Evolutionary conservation across 805 yeast species (phyloP).

Genomic region (Debaryomyces tyrocola): DNA sequence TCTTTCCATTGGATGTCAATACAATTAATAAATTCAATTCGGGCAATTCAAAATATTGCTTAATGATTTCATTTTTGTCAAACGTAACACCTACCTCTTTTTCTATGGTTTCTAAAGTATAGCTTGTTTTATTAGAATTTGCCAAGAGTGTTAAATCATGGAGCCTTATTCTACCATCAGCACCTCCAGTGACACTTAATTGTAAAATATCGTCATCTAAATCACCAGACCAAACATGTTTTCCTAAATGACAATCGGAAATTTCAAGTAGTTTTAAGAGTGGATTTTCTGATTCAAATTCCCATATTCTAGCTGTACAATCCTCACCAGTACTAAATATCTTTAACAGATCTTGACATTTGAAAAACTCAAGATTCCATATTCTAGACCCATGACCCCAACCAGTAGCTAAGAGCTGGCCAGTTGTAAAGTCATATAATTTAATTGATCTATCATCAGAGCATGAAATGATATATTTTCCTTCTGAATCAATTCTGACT

Average conservation of each 20-base stretch:
- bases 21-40: slow-evolving; percentile 43
- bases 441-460: slow-evolving; percentile 92
- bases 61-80: slow-evolving; percentile 54
- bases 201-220: slow-evolving; percentile 40
- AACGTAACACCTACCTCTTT: slow-evolving; percentile 22
- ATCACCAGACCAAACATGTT: slow-evolving; percentile 84
- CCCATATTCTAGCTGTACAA: slow-evolving; percentile 81
- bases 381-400: slow-evolving; percentile 98
- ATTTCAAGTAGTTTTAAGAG: slow-evolving; percentile 43
- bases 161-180: slow-evolving; percentile 79
- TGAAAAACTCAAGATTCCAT: slow-evolving; percentile 72
- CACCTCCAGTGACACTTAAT: slow-evolving; percentile 83
- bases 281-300: slow-evolving; percentile 27
- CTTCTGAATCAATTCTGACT: slow-evolving; percentile 59
- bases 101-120: slow-evolving; percentile 35
- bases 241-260: slow-evolving; percentile 73
- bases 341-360: slow-evolving; percentile 13
- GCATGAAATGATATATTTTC: slow-evolving; percentile 66
- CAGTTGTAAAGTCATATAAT: slow-evolving; percentile 63
- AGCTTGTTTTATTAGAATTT: slow-evolving; percentile 12
- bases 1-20: slow-evolving; percentile 60
- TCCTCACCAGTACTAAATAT: slow-evolving; percentile 83
- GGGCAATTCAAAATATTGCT: slow-evolving; percentile 53
- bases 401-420: slow-evolving; percentile 67
- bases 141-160: slow-evolving; percentile 45